phyloP scores from a whole-genome alignment of 2,329 filamentous ascomycete genomes.

The Scopulariopsis brevicaulis region DNA sequence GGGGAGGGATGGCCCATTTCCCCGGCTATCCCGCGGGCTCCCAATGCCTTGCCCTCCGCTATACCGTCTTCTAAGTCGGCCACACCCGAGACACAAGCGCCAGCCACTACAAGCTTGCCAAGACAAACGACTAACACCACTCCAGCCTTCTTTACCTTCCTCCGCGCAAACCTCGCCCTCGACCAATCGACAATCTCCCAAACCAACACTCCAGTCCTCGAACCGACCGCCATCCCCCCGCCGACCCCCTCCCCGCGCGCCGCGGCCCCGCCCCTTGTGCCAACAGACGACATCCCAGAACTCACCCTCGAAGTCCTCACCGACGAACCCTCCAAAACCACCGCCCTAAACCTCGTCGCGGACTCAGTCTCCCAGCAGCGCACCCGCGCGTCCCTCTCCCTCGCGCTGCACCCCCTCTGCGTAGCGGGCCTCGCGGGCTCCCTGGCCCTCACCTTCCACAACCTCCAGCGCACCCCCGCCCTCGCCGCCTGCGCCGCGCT shows the following conservation, averaged over 20 bases:
- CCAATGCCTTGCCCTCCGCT: neutral
- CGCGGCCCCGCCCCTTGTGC: conserved; percentile 24
- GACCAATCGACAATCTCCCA: conserved; percentile 47
- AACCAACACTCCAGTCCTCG: conserved; percentile 51
- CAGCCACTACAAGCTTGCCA: neutral
- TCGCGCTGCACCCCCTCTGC: conserved; percentile 51
- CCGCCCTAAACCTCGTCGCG: conserved; percentile 61
- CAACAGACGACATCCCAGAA: conserved; percentile 40
- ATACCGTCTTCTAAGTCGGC: neutral
- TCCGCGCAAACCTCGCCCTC: conserved; percentile 70
- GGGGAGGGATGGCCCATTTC: neutral
- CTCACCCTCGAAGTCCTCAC: conserved; percentile 47
- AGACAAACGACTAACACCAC: conserved; percentile 6
- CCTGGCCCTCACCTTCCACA: conserved; percentile 27
- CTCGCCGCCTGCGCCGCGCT: conserved; percentile 52
- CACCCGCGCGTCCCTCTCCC: conserved; percentile 48
- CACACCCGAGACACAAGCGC: neutral
- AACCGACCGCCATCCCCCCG: conserved; percentile 24
- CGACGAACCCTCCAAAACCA: conserved; percentile 44
- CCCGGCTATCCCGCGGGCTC: neutral
- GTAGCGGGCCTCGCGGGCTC: conserved; percentile 29
- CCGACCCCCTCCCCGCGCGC: conserved; percentile 24
- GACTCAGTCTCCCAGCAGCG: conserved; percentile 78
- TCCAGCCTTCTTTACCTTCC: conserved; percentile 71
- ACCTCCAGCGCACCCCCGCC: conserved; percentile 50